phyloP scores from a whole-genome alignment of 1,284 basidiomycete genomes.

The Cryptococcus jaspeensis region DNA sequence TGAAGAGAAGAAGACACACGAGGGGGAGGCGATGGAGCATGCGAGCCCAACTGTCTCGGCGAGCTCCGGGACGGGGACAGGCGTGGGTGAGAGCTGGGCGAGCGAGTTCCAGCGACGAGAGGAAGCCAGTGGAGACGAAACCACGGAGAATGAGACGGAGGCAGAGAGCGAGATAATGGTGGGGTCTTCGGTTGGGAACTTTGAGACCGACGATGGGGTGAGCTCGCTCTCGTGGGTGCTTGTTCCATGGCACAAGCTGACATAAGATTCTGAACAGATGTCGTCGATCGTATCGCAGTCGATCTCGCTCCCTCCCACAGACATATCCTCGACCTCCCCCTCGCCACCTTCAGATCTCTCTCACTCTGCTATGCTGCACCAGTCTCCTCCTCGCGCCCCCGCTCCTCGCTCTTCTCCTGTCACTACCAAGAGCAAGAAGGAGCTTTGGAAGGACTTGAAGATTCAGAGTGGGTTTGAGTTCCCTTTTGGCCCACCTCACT shows the following conservation, averaged over 20 bases:
- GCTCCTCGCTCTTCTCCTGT: slow-evolving; percentile 1
- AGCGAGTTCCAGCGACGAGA: slow-evolving; percentile 14
- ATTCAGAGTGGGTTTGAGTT: slow-evolving; percentile 37
- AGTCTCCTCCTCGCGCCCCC: slow-evolving; percentile 20
- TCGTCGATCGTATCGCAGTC: slow-evolving; percentile 42
- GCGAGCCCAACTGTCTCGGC: no score
- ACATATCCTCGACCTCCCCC: slow-evolving; percentile 35
- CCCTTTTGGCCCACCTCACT: background rate
- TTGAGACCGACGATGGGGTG: slow-evolving; percentile 35
- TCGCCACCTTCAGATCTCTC: slow-evolving; percentile 37
- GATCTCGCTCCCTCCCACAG: slow-evolving; percentile 46
- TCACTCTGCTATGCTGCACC: slow-evolving; percentile 15
- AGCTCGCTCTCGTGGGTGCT: slow-evolving; percentile 7
- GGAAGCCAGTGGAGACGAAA: slow-evolving; percentile 42
- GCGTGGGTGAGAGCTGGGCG: slow-evolving; percentile 7
- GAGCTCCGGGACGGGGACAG: background rate
- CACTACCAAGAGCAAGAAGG: slow-evolving; percentile 40
- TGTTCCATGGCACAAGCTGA: background rate
- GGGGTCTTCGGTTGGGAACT: slow-evolving; percentile 14
- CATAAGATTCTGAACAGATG: slow-evolving; percentile 18
- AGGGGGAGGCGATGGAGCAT: no score
- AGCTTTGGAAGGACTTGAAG: slow-evolving; percentile 51
- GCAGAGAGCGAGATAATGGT: slow-evolving; percentile 18
- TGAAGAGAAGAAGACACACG: no score
- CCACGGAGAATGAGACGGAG: slow-evolving; percentile 14